These are phyloP conservation scores for Plectranthus barbatus DNA, from an alignment of 257 asterid genomes.

Conservation along the genomic window DNA sequence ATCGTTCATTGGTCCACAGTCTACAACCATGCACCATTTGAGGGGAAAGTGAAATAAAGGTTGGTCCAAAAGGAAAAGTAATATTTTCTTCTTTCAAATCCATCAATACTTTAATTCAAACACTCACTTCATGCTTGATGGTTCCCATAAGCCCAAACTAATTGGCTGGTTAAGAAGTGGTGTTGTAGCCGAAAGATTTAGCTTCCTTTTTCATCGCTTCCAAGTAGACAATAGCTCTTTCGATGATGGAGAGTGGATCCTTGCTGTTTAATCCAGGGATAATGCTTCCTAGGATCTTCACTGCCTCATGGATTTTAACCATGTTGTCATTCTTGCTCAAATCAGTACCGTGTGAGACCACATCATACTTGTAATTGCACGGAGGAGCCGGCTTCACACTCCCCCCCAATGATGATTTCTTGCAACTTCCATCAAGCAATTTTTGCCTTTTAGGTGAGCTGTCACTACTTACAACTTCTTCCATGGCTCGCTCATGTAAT, in stretches of 20 bases:
- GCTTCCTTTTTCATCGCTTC: slow-evolving; percentile 50
- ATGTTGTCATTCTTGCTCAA: slow-evolving; percentile 25
- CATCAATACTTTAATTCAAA: slow-evolving; percentile 24
- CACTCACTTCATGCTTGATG: slow-evolving; percentile 16
- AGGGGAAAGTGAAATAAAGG: slow-evolving; percentile 12
- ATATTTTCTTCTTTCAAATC: slow-evolving; percentile 25
- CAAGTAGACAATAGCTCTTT: slow-evolving; percentile 52
- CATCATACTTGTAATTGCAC: slow-evolving; percentile 19
- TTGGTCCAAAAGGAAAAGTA: slow-evolving; percentile 17
- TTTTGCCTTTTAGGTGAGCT: slow-evolving; percentile 52
- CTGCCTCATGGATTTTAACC: slow-evolving; percentile 37
- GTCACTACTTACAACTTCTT: slow-evolving; percentile 50
- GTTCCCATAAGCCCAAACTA: background rate
- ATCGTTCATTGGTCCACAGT: slow-evolving; percentile 23
- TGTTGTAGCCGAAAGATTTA: slow-evolving; percentile 27
- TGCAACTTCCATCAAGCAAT: slow-evolving; percentile 52
- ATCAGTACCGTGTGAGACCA: slow-evolving; percentile 24
- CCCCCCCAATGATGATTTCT: slow-evolving; percentile 38
- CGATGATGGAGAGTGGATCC: slow-evolving; percentile 56
- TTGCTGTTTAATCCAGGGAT: slow-evolving; percentile 44
- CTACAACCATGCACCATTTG: slow-evolving; percentile 17
- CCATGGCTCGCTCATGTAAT: slow-evolving; percentile 21
- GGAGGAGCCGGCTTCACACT: slow-evolving; percentile 11
- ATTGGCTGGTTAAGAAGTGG: background rate
- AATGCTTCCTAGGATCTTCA: slow-evolving; percentile 39